A percentile compares a stretch with the other conserved stretches of the same genome.
Evolutionary conservation across 2,329 filamentous ascomycete genomes (phyloP).

Genomic region (Cladobotryum mycophilum): DNA sequence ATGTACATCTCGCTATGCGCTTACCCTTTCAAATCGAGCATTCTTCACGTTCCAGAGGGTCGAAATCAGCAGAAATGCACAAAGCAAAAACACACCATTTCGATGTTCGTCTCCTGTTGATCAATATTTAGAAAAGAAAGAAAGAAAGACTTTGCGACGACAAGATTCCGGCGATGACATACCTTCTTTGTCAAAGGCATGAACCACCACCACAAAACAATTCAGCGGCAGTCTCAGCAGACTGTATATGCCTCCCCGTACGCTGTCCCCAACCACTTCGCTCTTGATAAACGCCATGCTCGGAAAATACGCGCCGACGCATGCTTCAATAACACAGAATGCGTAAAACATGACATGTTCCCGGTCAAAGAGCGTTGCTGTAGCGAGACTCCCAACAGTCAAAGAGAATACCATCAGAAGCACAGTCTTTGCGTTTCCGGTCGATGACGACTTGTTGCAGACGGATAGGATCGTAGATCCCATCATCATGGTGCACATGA

Average conservation of each 20-base stretch:
- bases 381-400: constrained; percentile 31
- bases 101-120: constrained; percentile 23
- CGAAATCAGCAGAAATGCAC: constrained; percentile 12
- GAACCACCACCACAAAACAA: constrained; percentile 43
- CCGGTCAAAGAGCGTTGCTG: constrained; percentile 35
- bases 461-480: constrained; percentile 34
- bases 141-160: not conserved
- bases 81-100: constrained; percentile 21
- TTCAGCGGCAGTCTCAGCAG: constrained; percentile 52
- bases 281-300: constrained; percentile 50
- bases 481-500: constrained; percentile 52
- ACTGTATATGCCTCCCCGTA: constrained; percentile 49
- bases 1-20: not conserved
- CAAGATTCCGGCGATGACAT: constrained; percentile 1
- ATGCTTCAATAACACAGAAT: constrained; percentile 52
- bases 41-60: constrained; percentile 1
- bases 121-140: not conserved
- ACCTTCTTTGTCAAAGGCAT: constrained; percentile 41
- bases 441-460: not conserved
- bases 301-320: constrained; percentile 53
- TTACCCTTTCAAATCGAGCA: not conserved
- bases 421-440: constrained; percentile 21
- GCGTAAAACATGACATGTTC: constrained; percentile 45
- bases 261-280: constrained; percentile 45
- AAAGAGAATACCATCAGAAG: constrained; percentile 29